phyloP scores from a whole-genome alignment of 2,329 filamentous ascomycete genomes.

The Cytospora piceicola region DNA sequence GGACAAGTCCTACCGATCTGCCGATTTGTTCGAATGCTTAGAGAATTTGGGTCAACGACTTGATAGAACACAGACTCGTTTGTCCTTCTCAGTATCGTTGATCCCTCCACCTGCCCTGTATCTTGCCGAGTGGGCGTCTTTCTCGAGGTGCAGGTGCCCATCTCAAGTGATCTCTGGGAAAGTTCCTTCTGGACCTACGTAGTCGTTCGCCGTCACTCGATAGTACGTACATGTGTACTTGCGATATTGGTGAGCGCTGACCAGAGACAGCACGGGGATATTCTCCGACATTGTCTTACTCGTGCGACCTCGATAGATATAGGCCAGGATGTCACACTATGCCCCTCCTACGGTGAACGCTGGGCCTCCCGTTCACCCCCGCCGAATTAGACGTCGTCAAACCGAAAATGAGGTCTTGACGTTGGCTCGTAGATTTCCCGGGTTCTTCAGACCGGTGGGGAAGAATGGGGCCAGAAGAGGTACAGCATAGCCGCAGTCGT shows the following conservation, averaged over 20 bases:
- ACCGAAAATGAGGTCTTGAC: not conserved
- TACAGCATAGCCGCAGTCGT: slow-evolving; percentile 15
- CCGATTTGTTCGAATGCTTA: no score
- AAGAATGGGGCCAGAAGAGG: slow-evolving; percentile 2
- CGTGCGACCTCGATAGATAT: not conserved
- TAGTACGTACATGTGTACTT: not conserved
- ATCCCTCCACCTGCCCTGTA: no score
- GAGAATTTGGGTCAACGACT: no score
- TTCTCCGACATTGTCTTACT: not conserved
- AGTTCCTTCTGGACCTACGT: not conserved
- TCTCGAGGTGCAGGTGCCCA: not conserved
- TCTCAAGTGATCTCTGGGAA: not conserved
- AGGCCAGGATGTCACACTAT: not conserved
- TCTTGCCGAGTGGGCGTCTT: not conserved
- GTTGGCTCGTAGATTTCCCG: not conserved
- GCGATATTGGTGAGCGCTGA: not conserved
- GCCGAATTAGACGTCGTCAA: slow-evolving; percentile 5
- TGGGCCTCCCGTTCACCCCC: slow-evolving; percentile 9
- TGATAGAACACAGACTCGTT: no score
- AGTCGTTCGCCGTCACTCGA: not conserved
- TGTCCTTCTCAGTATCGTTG: no score
- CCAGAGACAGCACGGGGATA: slow-evolving; percentile 1
- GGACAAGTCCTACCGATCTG: no score
- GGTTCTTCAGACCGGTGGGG: slow-evolving; percentile 13
- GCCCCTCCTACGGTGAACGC: not conserved